Evolutionary conservation across 352 stramenopile genomes (phyloP).

Genomic region (Globisporangium polare): DNA sequence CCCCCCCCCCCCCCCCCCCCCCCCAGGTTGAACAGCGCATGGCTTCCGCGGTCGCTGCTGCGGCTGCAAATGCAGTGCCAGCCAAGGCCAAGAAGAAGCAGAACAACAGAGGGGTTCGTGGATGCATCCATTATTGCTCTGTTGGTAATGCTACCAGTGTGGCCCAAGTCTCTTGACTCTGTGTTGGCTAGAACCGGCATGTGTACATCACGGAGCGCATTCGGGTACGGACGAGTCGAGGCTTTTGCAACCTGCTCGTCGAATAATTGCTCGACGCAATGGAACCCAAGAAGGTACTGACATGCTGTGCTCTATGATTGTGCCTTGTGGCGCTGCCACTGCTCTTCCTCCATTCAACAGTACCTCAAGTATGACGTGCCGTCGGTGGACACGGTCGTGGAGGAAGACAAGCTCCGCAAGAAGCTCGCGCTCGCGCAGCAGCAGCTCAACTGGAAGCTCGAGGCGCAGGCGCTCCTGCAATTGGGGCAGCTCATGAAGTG

Average conservation of each 20-base stretch:
- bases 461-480: constrained; percentile 59
- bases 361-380: constrained; percentile 67
- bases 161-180: not conserved
- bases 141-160: not conserved
- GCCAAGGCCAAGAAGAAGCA: constrained; percentile 6
- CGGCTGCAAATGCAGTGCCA: not conserved
- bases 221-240: constrained; percentile 27
- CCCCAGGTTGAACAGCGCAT: not conserved
- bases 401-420: constrained; percentile 68
- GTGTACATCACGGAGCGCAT: constrained; percentile 79
- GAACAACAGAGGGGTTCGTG: constrained; percentile 9
- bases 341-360: constrained; percentile 14
- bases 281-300: too few species aligned
- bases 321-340: not conserved
- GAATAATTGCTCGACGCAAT: too few species aligned
- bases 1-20: too few species aligned
- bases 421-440: constrained; percentile 41
- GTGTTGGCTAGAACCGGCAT: constrained; percentile 36
- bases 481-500: constrained; percentile 78
- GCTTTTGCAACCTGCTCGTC: not conserved
- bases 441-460: constrained; percentile 52
- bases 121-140: not conserved
- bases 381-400: constrained; percentile 63
- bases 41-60: not conserved
- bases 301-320: not conserved